Evolutionary conservation across 495 filamentous ascomycete genomes (phyloP), one percentile per base, ranked within the genome.

Genomic region (Neurospora tetraspora): DNA sequence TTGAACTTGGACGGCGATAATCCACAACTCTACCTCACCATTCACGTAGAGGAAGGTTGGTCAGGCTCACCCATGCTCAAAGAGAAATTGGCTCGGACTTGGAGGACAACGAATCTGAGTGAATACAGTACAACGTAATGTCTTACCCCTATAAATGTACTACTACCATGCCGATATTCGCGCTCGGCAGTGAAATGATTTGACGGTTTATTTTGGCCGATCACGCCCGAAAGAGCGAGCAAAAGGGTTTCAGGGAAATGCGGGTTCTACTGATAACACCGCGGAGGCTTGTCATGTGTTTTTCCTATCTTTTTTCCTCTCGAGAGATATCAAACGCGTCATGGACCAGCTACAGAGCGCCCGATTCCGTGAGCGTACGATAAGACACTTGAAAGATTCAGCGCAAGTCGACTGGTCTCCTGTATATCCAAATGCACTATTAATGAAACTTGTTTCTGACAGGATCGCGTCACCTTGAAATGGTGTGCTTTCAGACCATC

Each of bases 1-100:
- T 76, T 71, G 72, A 71, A 20, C 70, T 72, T 20, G 73, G 72
- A 42, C 69, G 77, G 43, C 72, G 76, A n/a, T 79, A 69, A 73
- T 34, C 6, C 12, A 36, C 14, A 34, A 34, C 27, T 65, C 27
- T 65, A 34, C 53, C 53, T 65, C 53, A 18, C 14, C 53, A 16
- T 34, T 36, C 53, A 65, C 53, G 27, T 16, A 65, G 14, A 12
- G 5, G 53, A 34, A 9, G 12, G 31, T 34, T 31, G 53, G 53
- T 65, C 27, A 34, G 10, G 3, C 27, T 16, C 53, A 27, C 27
- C 53, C 12, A 34, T 34, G 53, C 27, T 65, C 53, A 11, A 65
- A 34, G 23, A 65, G 12, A 31, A 16, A 16, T 16, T 34, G 53
- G 53, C 27, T 65, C 18, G 23, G 27, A 65, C 53, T 31, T 16